Evolutionary conservation across 2,329 filamentous ascomycete species (phyloP).

Genomic region (Coniochaeta hoffmannii): DNA sequence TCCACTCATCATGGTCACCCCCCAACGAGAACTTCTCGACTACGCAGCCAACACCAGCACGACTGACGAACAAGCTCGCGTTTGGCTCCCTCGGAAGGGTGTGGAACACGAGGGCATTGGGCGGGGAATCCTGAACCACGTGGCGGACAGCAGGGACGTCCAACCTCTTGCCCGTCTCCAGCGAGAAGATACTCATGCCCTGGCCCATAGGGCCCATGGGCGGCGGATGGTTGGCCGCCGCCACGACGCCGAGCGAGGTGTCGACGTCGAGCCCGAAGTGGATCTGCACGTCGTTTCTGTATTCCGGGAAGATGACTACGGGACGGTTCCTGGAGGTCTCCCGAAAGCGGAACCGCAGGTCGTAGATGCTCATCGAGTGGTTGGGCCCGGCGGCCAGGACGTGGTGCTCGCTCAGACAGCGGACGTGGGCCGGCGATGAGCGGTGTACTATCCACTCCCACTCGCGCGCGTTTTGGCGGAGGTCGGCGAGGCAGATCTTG

Average conservation of each 20-base stretch:
- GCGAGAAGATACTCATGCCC: slow-evolving; percentile 40
- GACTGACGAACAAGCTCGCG: slow-evolving; percentile 41
- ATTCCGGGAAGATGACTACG: slow-evolving; percentile 39
- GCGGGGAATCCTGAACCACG: slow-evolving; percentile 17
- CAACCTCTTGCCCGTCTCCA: slow-evolving; percentile 34
- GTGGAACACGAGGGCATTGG: slow-evolving; percentile 38
- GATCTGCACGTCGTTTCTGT: slow-evolving; percentile 40
- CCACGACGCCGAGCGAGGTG: slow-evolving; percentile 38
- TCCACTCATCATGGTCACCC: neutral
- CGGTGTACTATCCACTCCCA: slow-evolving; percentile 22
- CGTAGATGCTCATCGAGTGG: slow-evolving; percentile 46
- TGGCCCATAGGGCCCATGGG: slow-evolving; percentile 17
- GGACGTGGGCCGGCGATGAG: slow-evolving; percentile 35
- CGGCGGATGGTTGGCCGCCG: slow-evolving; percentile 31
- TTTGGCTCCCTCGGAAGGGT: slow-evolving; percentile 33
- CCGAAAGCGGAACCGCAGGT: slow-evolving; percentile 36
- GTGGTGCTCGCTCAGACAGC: slow-evolving; percentile 38
- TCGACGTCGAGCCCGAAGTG: slow-evolving; percentile 46
- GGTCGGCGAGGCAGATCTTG: slow-evolving; percentile 36
- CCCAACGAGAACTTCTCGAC: slow-evolving; percentile 40
- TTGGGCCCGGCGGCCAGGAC: slow-evolving; percentile 45
- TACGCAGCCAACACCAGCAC: slow-evolving; percentile 22
- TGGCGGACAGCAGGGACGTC: slow-evolving; percentile 16
- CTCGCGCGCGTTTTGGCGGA: slow-evolving; percentile 21
- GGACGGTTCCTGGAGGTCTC: slow-evolving; percentile 20